Evolutionary conservation across 2,329 filamentous ascomycete genomes (phyloP).

Genomic region (Colletotrichum cordylinicola): DNA sequence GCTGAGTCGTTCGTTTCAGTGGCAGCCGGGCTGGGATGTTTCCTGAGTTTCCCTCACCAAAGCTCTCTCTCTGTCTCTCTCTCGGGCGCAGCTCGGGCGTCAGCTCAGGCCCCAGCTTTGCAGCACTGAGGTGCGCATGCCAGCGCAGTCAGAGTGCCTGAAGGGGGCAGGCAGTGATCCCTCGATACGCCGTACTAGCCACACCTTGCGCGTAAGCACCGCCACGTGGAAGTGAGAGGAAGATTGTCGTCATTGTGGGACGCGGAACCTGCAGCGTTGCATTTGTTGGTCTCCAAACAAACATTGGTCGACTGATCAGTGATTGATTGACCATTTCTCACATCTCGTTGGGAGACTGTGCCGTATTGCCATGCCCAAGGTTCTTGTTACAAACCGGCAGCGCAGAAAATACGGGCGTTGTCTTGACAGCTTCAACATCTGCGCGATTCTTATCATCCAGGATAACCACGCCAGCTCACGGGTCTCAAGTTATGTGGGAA

Average conservation of each 20-base stretch:
- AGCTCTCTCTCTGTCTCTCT: neutral
- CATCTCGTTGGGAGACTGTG: neutral
- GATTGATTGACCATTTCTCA: neutral
- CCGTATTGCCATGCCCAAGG: neutral
- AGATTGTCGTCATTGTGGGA: slow-evolving; percentile 22
- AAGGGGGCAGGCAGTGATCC: neutral
- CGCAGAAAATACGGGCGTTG: neutral
- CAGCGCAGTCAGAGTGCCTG: neutral
- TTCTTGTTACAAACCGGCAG: neutral
- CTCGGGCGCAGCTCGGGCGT: slow-evolving; percentile 15
- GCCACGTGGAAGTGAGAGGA: slow-evolving; percentile 18
- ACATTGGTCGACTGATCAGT: neutral
- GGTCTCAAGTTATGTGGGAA: neutral
- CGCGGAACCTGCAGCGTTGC: neutral
- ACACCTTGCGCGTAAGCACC: slow-evolving; percentile 5
- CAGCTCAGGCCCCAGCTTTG: slow-evolving; percentile 5
- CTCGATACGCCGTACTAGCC: neutral
- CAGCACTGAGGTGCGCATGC: neutral
- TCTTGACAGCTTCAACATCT: neutral
- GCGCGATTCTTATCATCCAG: neutral
- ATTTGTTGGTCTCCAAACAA: neutral
- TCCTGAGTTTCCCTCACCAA: neutral
- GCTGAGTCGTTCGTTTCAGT: slow-evolving; percentile 22
- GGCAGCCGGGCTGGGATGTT: slow-evolving; percentile 2
- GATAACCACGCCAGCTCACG: neutral